Conservation (phyloP, 2,329 filamentous ascomycete species). For the Cercospora citrullina region DNA sequence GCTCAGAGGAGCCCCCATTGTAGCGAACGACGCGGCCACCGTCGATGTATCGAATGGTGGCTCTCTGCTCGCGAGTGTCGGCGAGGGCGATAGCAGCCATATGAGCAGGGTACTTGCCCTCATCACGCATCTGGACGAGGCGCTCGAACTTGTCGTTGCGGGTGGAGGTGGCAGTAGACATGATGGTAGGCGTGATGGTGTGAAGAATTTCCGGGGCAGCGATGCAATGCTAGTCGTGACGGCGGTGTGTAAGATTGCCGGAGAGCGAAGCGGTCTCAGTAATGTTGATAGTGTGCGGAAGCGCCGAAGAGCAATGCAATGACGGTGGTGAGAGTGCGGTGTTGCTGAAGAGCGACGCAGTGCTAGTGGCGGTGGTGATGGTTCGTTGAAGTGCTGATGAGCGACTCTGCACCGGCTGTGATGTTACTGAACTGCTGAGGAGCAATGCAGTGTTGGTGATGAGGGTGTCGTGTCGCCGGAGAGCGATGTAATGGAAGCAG, state of each 20-base stretch:
- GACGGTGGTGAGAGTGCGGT: not conserved
- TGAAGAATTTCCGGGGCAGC: not conserved
- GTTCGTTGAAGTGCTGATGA: not conserved
- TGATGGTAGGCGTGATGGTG: not conserved
- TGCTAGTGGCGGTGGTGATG: not conserved
- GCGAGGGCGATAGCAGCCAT: not conserved
- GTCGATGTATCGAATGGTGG: not conserved
- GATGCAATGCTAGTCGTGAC: not conserved
- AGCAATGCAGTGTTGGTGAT: not conserved
- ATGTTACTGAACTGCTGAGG: not conserved
- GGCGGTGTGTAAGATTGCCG: not conserved
- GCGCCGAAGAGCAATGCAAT: not conserved
- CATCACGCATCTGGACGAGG: not conserved
- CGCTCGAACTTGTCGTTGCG: not conserved
- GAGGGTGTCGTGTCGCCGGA: not conserved
- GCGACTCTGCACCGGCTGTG: not conserved
- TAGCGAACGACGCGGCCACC: not conserved
- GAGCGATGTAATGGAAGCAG: not conserved
- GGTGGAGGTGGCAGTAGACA: not conserved
- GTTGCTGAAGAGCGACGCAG: not conserved
- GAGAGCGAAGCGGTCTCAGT: not conserved
- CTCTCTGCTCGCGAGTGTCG: not conserved
- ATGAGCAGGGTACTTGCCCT: not conserved
- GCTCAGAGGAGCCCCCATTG: not conserved
- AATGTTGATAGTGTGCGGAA: not conserved